Evolutionary conservation across 108 stramenopile species (phyloP).

Genomic region (Cyclotella baltica): DNA sequence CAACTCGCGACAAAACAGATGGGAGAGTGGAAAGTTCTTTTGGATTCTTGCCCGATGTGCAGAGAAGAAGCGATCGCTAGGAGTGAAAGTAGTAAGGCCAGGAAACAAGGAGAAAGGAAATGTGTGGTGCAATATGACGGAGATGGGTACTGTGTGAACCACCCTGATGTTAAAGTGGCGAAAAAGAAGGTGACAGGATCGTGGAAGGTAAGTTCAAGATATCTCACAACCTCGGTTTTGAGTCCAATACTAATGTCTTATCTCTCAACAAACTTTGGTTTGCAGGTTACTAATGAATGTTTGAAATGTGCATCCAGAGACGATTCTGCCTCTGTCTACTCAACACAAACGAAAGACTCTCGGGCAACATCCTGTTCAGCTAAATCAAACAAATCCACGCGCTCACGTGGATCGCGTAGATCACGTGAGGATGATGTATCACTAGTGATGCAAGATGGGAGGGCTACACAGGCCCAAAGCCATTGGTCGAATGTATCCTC

Average conservation of each 20-base stretch:
- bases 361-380: slow-evolving; percentile 7
- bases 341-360: slow-evolving; percentile 10
- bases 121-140: background rate
- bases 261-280: background rate
- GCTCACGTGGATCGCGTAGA: background rate
- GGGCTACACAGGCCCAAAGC: background rate
- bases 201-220: slow-evolving; percentile 5
- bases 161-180: slow-evolving; percentile 5
- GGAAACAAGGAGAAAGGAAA: background rate
- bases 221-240: too few species aligned
- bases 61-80: background rate
- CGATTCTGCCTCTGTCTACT: slow-evolving; percentile 1
- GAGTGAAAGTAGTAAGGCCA: background rate
- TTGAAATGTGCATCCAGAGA: background rate
- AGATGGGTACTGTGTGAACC: slow-evolving; percentile 6
- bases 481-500: slow-evolving; percentile 13
- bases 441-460: slow-evolving; percentile 3
- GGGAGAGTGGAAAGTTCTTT: slow-evolving; percentile 12
- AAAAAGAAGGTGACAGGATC: slow-evolving; percentile 11
- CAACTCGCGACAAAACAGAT: background rate
- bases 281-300: background rate
- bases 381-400: slow-evolving; percentile 7
- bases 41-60: slow-evolving; percentile 6
- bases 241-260: too few species aligned
- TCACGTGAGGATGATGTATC: background rate